These are phyloP conservation scores for Neoboletus brunneissimus DNA, from an alignment of 768 basidiomycete species.

Conservation along the genomic window DNA sequence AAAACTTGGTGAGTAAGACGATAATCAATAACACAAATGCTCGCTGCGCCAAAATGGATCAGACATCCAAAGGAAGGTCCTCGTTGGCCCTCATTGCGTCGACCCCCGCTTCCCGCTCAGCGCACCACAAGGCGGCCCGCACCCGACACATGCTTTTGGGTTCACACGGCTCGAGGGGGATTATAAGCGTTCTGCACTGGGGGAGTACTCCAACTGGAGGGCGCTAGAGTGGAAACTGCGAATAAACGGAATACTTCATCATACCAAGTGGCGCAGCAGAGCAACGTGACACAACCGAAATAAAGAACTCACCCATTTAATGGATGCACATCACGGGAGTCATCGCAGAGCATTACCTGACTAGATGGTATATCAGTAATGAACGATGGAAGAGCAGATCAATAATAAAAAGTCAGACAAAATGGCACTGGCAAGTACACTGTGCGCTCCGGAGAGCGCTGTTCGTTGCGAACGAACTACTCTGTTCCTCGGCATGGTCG, in stretches of 20 bases:
- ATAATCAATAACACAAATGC: not conserved
- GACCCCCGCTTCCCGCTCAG: conserved; percentile 73
- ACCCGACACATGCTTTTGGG: conserved; percentile 59
- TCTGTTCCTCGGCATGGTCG: conserved; percentile 87
- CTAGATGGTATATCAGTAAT: conserved; percentile 16
- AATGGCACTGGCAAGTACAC: conserved; percentile 90
- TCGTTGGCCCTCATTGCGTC: conserved; percentile 60
- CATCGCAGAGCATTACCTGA: not conserved
- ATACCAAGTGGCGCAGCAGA: conserved; percentile 25
- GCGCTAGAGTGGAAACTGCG: conserved; percentile 84
- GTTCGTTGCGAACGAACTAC: conserved; percentile 76
- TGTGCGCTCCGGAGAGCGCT: conserved; percentile 57
- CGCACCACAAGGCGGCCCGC: conserved; percentile 70
- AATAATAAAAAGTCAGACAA: conserved; percentile 54
- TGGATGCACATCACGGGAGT: not conserved
- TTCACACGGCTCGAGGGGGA: conserved; percentile 69
- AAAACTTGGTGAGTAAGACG: conserved; percentile 2
- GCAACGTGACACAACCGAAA: conserved; percentile 3
- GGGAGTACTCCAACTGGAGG: conserved; percentile 71
- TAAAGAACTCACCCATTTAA: conserved; percentile 24
- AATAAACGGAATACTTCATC: conserved; percentile 72
- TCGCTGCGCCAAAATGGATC: conserved; percentile 42
- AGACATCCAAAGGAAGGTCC: conserved; percentile 92
- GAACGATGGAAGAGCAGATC: not conserved
- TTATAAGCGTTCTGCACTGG: conserved; percentile 65